Conservation (phyloP, 257 asterid species). For the Leonotis leonurus region DNA sequence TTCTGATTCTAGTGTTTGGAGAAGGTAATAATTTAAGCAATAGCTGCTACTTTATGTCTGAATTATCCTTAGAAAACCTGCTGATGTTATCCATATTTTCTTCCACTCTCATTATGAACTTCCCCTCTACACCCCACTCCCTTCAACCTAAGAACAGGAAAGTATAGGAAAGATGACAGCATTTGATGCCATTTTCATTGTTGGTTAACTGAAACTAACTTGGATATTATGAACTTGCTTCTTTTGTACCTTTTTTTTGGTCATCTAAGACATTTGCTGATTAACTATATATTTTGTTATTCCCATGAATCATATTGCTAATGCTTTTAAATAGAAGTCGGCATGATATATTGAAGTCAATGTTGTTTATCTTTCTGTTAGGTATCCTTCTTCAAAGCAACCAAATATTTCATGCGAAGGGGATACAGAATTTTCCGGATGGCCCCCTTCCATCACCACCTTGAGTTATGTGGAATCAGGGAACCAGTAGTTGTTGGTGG, state of each 20-base stretch:
- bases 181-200: background rate
- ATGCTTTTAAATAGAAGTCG: background rate
- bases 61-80: background rate
- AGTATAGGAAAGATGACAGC: background rate
- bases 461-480: slow-evolving; percentile 48
- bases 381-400: slow-evolving; percentile 48
- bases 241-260: background rate
- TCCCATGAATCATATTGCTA: background rate
- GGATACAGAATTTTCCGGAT: slow-evolving; percentile 36
- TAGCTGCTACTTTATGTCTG: background rate
- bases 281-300: background rate
- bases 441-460: slow-evolving; percentile 67
- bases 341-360: background rate
- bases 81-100: no score
- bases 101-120: background rate
- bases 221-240: background rate
- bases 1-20: background rate
- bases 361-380: slow-evolving; percentile 3
- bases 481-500: slow-evolving; percentile 62
- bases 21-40: background rate
- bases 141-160: background rate
- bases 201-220: background rate
- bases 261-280: background rate
- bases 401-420: slow-evolving; percentile 32
- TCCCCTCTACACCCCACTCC: background rate